phyloP scores from a whole-genome alignment of 768 basidiomycete genomes.

The Sarcodon sp. region DNA sequence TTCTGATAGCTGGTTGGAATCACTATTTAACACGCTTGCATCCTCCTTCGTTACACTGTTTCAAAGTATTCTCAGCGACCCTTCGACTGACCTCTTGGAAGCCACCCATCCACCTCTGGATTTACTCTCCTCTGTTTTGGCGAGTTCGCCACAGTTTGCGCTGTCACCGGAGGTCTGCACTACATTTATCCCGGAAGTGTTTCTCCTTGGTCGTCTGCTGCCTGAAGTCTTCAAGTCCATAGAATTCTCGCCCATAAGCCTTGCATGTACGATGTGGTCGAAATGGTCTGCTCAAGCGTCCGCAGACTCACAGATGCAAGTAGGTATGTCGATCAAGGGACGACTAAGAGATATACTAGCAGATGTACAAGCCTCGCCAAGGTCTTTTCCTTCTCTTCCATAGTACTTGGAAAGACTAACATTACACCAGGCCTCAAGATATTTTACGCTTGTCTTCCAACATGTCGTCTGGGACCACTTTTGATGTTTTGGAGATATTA shows the following conservation, averaged over 20 bases:
- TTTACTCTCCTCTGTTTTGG: slow-evolving; percentile 19
- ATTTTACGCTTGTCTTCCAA: slow-evolving; percentile 5
- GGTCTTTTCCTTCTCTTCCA: slow-evolving; percentile 14
- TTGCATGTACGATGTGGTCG: slow-evolving; percentile 19
- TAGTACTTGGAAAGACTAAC: background rate
- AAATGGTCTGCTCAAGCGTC: slow-evolving; percentile 13
- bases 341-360: slow-evolving; percentile 27
- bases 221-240: slow-evolving; percentile 18
- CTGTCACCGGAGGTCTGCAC: slow-evolving; percentile 2
- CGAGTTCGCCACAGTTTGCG: background rate
- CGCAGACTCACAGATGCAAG: slow-evolving; percentile 11
- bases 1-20: background rate
- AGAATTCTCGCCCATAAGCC: slow-evolving; percentile 6
- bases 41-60: slow-evolving; percentile 23
- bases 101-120: slow-evolving; percentile 17
- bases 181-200: slow-evolving; percentile 28
- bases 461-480: slow-evolving; percentile 20
- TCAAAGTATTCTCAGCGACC: slow-evolving; percentile 18
- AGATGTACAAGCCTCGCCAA: slow-evolving; percentile 19
- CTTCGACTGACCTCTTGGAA: slow-evolving; percentile 8
- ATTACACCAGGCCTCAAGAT: slow-evolving; percentile 5
- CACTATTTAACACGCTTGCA: slow-evolving; percentile 16
- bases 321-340: slow-evolving; percentile 24
- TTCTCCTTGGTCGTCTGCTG: slow-evolving; percentile 34
- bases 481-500: slow-evolving; percentile 36